Percentiles rank a stretch among this genome's conserved stretches.
These are phyloP conservation scores for Microbotryum silenes-acaulis DNA, from an alignment of 1,284 basidiomycete species.

Conservation along the genomic window DNA sequence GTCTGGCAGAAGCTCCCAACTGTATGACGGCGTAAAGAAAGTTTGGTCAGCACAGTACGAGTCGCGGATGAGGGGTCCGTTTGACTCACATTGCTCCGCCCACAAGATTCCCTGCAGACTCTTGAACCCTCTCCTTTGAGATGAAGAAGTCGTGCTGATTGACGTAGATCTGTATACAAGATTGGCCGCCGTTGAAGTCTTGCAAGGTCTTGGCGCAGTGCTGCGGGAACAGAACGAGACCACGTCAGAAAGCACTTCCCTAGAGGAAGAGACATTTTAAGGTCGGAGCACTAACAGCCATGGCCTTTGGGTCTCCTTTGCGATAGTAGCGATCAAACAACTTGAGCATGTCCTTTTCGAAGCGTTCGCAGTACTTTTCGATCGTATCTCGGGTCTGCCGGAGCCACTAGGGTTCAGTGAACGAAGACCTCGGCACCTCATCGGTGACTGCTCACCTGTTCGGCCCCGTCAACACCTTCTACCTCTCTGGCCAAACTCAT, in stretches of 20 bases:
- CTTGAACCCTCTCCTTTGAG: conserved; percentile 57
- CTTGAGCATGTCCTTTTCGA: conserved; percentile 96
- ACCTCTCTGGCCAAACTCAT: conserved; percentile 86
- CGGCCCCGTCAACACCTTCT: conserved; percentile 51
- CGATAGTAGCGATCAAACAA: conserved; percentile 92
- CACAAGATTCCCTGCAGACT: conserved; percentile 37
- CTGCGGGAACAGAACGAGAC: conserved; percentile 43
- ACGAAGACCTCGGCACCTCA: background rate
- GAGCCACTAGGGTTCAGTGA: background rate
- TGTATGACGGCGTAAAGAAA: conserved; percentile 37
- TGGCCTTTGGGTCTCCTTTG: conserved; percentile 96
- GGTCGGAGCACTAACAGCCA: conserved; percentile 63
- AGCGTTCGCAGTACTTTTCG: conserved; percentile 94
- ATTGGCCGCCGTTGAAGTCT: conserved; percentile 95
- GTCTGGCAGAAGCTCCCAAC: conserved; percentile 73
- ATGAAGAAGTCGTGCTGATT: conserved; percentile 99
- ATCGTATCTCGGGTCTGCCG: conserved; percentile 71
- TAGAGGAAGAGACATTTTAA: background rate
- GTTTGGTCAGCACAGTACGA: conserved; percentile 15
- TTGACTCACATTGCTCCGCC: conserved; percentile 29
- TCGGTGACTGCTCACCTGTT: conserved; percentile 6
- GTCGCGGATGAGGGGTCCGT: too few relatives aligned
- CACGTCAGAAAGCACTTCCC: conserved; percentile 1
- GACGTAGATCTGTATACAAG: conserved; percentile 97
- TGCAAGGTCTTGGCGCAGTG: conserved; percentile 94